Conservation (phyloP, 164 flowering plant species). For the Vitis rupestris region DNA sequence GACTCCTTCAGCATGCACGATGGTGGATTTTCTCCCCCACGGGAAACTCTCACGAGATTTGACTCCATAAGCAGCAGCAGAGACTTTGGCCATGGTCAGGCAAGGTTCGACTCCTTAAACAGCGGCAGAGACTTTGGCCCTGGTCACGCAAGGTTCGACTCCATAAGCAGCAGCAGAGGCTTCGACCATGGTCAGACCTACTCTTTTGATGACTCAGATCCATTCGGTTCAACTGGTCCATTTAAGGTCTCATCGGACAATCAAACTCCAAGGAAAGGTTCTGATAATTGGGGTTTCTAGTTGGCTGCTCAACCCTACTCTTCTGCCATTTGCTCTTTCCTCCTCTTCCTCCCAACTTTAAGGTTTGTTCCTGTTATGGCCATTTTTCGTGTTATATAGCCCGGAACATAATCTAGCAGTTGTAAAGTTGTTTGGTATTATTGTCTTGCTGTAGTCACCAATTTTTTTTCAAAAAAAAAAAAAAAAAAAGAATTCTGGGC, state of each 20-base stretch:
- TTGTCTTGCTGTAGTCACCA: conserved; percentile 3
- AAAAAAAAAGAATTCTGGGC: not conserved
- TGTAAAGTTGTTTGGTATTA: conserved; percentile 10
- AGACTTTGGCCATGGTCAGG: conserved; percentile 27
- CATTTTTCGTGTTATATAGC: conserved; percentile 19
- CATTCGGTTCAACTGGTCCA: conserved; percentile 83
- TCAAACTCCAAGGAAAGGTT: conserved; percentile 50
- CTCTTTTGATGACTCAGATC: conserved; percentile 85
- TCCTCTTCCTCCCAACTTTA: not conserved
- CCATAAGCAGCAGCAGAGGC: conserved; percentile 43
- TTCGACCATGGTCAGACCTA: conserved; percentile 40
- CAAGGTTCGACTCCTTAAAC: conserved; percentile 64
- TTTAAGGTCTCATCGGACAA: conserved; percentile 63
- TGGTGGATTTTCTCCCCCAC: conserved; percentile 36
- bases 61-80: conserved; percentile 52
- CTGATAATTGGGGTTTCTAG: conserved; percentile 70
- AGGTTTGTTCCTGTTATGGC: not conserved
- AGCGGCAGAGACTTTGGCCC: conserved; percentile 44
- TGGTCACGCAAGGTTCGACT: conserved; percentile 53
- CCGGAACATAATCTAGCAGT: conserved; percentile 3
- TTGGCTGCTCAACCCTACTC: not conserved
- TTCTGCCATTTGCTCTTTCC: not conserved
- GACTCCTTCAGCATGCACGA: conserved; percentile 60
- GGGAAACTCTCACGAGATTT: conserved; percentile 47
- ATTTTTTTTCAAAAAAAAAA: not conserved